Percentiles rank a stretch among this genome's conserved stretches.
These are phyloP conservation scores for Mortierella alpina DNA, from an alignment of 192 early-diverging fungal genomes.

Conservation along the genomic window DNA sequence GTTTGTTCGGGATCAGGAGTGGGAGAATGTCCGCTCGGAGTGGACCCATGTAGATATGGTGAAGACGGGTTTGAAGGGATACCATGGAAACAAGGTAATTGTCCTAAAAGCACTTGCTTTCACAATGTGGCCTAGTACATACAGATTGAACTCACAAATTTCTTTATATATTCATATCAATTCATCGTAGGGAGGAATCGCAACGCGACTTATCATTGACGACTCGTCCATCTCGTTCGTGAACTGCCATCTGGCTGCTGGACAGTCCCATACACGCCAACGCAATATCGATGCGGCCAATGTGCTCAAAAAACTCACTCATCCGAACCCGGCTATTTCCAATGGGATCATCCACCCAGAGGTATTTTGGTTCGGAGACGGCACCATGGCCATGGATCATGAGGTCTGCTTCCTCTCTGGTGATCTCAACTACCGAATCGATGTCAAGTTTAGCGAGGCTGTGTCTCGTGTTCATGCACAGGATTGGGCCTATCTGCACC, in stretches of 20 bases:
- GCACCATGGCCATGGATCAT: constrained; percentile 84
- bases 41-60: constrained; percentile 76
- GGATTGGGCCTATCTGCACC: constrained; percentile 69
- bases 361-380: constrained; percentile 88
- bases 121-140: not conserved
- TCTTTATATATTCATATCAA: not conserved
- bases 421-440: constrained; percentile 97
- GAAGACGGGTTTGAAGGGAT: constrained; percentile 91
- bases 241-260: constrained; percentile 88
- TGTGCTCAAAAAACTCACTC: constrained; percentile 64
- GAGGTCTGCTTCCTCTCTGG: constrained; percentile 82
- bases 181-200: constrained; percentile 75
- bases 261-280: constrained; percentile 76
- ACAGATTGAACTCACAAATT: constrained; percentile 32
- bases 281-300: constrained; percentile 81
- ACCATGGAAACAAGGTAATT: constrained; percentile 89
- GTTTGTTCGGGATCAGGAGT: constrained; percentile 76
- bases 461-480: constrained; percentile 64
- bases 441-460: constrained; percentile 74
- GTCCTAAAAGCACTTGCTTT: not conserved
- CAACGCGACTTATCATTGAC: constrained; percentile 78
- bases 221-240: constrained; percentile 88
- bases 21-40: constrained; percentile 56
- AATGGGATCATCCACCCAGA: constrained; percentile 52
- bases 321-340: constrained; percentile 54